A percentile compares a stretch with the other conserved stretches of the same genome.
Evolutionary conservation across 1,284 basidiomycete genomes (phyloP).

Genomic region (Papiliotrema flavescens): DNA sequence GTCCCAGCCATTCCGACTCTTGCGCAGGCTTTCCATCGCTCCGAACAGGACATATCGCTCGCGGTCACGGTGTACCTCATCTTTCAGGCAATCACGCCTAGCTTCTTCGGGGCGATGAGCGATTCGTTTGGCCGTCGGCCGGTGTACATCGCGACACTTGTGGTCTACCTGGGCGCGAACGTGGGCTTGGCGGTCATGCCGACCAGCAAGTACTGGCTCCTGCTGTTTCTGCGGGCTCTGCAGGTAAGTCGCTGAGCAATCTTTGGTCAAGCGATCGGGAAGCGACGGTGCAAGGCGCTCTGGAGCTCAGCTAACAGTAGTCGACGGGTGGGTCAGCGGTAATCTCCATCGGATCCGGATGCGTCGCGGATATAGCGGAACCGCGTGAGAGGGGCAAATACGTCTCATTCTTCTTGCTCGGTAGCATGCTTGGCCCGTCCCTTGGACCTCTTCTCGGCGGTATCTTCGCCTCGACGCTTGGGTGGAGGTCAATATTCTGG

Average conservation of each 20-base stretch:
- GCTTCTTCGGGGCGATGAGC: slow-evolving; percentile 40
- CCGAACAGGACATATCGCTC: slow-evolving; percentile 40
- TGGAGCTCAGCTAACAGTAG: background rate
- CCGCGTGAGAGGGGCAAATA: slow-evolving; percentile 45
- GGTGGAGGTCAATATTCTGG: slow-evolving; percentile 44
- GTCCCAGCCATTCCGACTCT: slow-evolving; percentile 43
- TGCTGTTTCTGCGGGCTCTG: slow-evolving; percentile 42
- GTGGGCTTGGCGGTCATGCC: slow-evolving; percentile 45
- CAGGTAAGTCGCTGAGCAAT: slow-evolving; percentile 20
- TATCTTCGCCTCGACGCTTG: slow-evolving; percentile 35
- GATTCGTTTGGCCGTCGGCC: slow-evolving; percentile 43
- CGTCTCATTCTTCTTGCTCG: slow-evolving; percentile 36
- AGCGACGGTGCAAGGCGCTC: too few species aligned
- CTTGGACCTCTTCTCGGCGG: slow-evolving; percentile 33
- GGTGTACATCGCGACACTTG: slow-evolving; percentile 40
- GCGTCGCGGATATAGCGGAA: slow-evolving; percentile 43
- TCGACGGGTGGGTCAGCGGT: slow-evolving; percentile 45
- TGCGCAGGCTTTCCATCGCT: slow-evolving; percentile 28
- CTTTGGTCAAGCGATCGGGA: background rate
- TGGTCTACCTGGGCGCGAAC: slow-evolving; percentile 43
- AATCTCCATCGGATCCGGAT: slow-evolving; percentile 44
- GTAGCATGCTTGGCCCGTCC: slow-evolving; percentile 34
- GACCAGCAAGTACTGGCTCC: slow-evolving; percentile 39
- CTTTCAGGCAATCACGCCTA: slow-evolving; percentile 47
- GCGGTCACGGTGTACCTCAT: slow-evolving; percentile 46